Evolutionary conservation across 106 monocot species (phyloP).

Genomic region (Dendrobium huoshanense): DNA sequence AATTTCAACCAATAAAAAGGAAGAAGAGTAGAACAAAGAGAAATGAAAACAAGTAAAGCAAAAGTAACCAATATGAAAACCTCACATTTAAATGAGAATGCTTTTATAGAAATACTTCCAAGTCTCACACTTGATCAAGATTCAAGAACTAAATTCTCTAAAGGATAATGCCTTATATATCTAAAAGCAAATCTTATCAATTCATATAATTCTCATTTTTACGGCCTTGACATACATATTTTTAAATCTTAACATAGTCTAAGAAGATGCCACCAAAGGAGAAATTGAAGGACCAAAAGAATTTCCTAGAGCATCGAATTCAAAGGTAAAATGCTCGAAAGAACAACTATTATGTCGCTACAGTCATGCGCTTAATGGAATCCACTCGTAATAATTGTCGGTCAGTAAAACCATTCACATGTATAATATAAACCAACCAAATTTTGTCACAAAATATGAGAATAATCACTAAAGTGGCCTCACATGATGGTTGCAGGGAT

Average conservation of each 20-base stretch:
- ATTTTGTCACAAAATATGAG: no score
- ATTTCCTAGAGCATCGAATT: not conserved
- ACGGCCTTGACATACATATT: not conserved
- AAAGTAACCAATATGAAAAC: not conserved
- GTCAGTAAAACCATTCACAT: no score
- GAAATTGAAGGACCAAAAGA: not conserved
- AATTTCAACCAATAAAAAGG: not conserved
- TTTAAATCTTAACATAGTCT: not conserved
- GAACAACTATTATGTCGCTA: no score
- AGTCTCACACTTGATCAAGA: not conserved
- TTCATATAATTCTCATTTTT: not conserved
- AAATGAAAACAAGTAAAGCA: not conserved
- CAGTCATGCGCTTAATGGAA: no score
- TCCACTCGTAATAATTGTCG: no score
- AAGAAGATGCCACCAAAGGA: not conserved
- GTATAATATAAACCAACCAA: no score
- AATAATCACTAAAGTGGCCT: no score
- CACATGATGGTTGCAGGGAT: no score
- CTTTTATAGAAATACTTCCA: not conserved
- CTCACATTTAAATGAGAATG: not conserved
- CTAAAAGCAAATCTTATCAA: not conserved
- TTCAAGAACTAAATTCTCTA: not conserved
- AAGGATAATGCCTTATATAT: not conserved
- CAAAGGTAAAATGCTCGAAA: no score
- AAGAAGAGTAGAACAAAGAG: not conserved